A percentile compares a stretch with the other conserved stretches of the same genome.
phyloP scores from a whole-genome alignment of 2,329 filamentous ascomycete genomes.

The Sclerotinia minor region DNA sequence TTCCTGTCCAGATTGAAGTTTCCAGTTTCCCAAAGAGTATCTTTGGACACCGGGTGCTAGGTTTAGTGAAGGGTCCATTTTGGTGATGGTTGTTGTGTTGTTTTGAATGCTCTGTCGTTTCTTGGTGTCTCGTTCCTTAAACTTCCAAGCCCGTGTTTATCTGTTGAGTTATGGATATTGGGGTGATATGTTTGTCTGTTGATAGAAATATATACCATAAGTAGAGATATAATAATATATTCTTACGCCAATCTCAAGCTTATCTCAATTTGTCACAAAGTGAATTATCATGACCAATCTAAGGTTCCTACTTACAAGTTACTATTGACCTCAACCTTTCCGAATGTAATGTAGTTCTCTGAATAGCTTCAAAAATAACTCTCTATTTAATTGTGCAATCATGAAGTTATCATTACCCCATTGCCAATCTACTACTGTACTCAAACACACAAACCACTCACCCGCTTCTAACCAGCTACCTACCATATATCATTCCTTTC shows the following conservation, averaged over 20 bases:
- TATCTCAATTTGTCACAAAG: conserved; percentile 1
- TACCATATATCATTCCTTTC: not conserved
- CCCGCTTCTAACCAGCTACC: not conserved
- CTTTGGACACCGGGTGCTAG: conserved; percentile 43
- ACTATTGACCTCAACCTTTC: not conserved
- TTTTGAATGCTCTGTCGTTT: no score
- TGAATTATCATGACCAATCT: not conserved
- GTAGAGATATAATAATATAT: not conserved
- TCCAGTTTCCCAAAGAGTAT: conserved; percentile 64
- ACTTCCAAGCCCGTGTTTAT: not conserved
- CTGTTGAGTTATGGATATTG: not conserved
- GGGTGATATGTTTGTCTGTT: not conserved
- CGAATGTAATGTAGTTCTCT: not conserved
- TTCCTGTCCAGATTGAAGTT: conserved; percentile 62
- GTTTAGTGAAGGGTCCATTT: not conserved
- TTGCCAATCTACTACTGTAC: not conserved
- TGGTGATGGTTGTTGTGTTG: not conserved
- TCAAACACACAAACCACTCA: not conserved
- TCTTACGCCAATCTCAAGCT: not conserved
- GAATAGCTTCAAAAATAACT: conserved; percentile 8
- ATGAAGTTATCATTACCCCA: not conserved
- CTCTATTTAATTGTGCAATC: not conserved
- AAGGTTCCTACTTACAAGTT: no score
- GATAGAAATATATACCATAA: not conserved
- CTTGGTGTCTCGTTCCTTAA: not conserved